Evolutionary conservation across 2,329 filamentous ascomycete genomes (phyloP).

Genomic region (Phyllosticta paracitricarpa): DNA sequence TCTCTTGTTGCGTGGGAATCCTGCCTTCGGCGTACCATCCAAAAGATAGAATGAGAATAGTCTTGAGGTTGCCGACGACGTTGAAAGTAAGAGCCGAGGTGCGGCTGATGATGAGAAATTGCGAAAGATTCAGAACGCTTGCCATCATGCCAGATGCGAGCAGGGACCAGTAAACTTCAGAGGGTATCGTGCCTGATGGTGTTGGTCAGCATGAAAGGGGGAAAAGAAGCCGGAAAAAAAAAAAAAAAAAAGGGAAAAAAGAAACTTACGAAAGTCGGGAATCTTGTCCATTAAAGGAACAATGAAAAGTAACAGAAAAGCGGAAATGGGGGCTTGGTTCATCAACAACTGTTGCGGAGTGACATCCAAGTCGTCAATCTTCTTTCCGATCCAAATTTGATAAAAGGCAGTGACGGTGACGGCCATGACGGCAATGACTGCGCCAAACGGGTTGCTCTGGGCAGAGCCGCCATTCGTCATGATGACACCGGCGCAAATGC

Average conservation of each 20-base stretch:
- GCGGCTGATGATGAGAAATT: conserved; percentile 33
- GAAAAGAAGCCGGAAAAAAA: background rate
- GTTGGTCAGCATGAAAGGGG: background rate
- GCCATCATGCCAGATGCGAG: conserved; percentile 35
- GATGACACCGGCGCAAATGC: conserved; percentile 34
- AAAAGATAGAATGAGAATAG: conserved; percentile 36
- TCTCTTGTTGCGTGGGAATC: conserved; percentile 29
- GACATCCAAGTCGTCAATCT: conserved; percentile 37
- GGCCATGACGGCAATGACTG: conserved; percentile 33
- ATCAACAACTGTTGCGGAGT: conserved; percentile 35
- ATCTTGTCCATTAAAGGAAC: conserved; percentile 35
- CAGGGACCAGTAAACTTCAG: conserved; percentile 30
- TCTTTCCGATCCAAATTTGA: conserved; percentile 41
- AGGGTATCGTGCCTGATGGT: conserved; percentile 21
- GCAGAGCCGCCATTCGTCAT: conserved; percentile 34
- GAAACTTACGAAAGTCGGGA: conserved; percentile 20
- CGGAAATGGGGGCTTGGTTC: conserved; percentile 38
- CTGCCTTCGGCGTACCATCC: conserved; percentile 38
- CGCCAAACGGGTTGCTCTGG: conserved; percentile 32
- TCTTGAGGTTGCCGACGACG: conserved; percentile 35
- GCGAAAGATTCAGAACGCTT: conserved; percentile 31
- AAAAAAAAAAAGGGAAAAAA: background rate
- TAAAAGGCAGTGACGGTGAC: conserved; percentile 38
- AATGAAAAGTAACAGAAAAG: conserved; percentile 33
- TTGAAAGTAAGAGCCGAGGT: conserved; percentile 32